Evolutionary conservation across 441 rosid species (phyloP).

Genomic region (Syzygium syzygioides): DNA sequence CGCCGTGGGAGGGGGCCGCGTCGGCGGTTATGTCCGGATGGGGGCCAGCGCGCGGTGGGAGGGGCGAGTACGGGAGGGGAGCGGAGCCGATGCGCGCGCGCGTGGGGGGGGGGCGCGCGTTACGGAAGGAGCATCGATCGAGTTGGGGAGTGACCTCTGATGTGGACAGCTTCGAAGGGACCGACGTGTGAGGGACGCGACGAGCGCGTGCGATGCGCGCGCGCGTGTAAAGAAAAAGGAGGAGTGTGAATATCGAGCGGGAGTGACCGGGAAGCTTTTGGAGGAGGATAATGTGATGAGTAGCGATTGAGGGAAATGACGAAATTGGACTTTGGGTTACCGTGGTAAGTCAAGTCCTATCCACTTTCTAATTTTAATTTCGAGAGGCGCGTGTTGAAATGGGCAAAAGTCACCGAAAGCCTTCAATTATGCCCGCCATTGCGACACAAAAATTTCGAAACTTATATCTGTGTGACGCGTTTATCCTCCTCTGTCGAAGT

Average conservation of each 20-base stretch:
- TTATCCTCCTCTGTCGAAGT: rapidly evolving
- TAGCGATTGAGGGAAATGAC: not conserved
- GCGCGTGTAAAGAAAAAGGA: not conserved
- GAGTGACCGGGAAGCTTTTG: not conserved
- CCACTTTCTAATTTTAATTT: rapidly evolving
- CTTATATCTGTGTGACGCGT: no score
- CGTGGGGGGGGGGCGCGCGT: no score
- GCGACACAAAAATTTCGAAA: no score
- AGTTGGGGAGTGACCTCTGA: no score
- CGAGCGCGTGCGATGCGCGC: not conserved
- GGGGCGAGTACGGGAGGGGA: rapidly evolving
- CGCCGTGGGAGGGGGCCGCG: not conserved
- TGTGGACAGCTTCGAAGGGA: not conserved
- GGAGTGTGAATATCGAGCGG: not conserved
- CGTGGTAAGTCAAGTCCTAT: not conserved
- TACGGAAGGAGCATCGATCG: not conserved
- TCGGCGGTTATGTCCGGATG: not conserved
- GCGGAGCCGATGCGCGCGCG: not conserved
- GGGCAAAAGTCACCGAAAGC: no score
- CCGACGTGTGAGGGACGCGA: not conserved
- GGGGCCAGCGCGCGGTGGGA: not conserved
- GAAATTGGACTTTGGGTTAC: not conserved
- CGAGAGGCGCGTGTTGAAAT: not conserved
- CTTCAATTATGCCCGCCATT: no score
- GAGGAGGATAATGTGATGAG: not conserved